Evolutionary conservation across 192 early-diverging fungal species (phyloP).

Genomic region (Geranomyces michiganensis): DNA sequence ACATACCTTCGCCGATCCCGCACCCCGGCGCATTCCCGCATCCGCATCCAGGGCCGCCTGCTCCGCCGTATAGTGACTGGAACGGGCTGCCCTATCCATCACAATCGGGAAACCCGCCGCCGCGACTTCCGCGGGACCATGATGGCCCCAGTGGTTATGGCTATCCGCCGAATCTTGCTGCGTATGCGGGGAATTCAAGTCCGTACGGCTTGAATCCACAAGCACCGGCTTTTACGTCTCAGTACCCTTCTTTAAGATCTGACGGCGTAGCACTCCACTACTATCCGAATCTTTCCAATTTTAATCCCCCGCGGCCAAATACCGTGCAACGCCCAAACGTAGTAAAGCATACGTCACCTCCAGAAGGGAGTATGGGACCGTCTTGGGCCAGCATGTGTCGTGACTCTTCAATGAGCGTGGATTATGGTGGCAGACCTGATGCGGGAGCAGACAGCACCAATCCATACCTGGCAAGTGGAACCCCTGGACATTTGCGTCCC

Average conservation of each 20-base stretch:
- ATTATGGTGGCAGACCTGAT: too few relatives aligned
- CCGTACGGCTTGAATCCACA: constrained; percentile 8
- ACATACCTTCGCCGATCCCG: background rate
- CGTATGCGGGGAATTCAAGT: too few relatives aligned
- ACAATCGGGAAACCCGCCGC: background rate
- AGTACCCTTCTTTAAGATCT: constrained; percentile 10
- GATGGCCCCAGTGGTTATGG: background rate
- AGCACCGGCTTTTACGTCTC: constrained; percentile 11
- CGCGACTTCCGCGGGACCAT: background rate
- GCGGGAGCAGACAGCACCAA: too few relatives aligned
- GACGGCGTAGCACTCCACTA: constrained; percentile 18
- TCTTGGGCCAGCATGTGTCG: background rate
- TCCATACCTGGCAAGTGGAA: too few relatives aligned
- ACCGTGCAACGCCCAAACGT: background rate
- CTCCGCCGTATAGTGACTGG: background rate
- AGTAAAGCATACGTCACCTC: background rate
- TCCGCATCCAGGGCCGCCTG: background rate
- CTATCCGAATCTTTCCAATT: constrained; percentile 1
- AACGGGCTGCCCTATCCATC: constrained; percentile 3
- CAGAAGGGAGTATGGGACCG: background rate
- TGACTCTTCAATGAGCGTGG: background rate
- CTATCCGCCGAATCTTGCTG: background rate
- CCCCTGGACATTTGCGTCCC: too few relatives aligned
- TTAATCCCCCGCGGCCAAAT: background rate
- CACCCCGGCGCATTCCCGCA: constrained; percentile 2